phyloP scores from a whole-genome alignment of 257 asterid species.

The Nyctanthes arbortristis region DNA sequence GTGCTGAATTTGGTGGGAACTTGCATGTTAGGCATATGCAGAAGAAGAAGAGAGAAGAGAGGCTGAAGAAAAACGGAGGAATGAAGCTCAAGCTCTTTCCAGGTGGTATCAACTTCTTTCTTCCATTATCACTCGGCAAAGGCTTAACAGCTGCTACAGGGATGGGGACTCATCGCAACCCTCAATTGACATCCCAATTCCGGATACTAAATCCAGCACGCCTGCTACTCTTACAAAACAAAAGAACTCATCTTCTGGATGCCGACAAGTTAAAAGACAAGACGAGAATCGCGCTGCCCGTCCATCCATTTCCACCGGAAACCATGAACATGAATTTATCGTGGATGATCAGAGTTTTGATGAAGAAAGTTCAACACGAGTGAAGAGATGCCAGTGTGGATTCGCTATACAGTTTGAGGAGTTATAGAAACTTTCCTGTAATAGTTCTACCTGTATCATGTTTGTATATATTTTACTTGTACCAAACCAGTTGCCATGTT shows the following conservation, averaged over 20 bases:
- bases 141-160: slow-evolving; percentile 64
- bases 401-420: slow-evolving; percentile 75
- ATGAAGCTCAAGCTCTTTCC: slow-evolving; percentile 70
- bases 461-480: neutral
- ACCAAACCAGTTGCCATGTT: too few species aligned
- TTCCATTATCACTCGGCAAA: slow-evolving; percentile 75
- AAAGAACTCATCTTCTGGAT: slow-evolving; percentile 15
- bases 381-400: slow-evolving; percentile 77
- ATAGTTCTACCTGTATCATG: neutral
- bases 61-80: slow-evolving; percentile 60
- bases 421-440: slow-evolving; percentile 34
- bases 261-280: slow-evolving; percentile 28
- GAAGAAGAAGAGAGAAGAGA: slow-evolving; percentile 88
- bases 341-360: slow-evolving; percentile 47
- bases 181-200: slow-evolving; percentile 28
- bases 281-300: slow-evolving; percentile 17
- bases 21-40: slow-evolving; percentile 58
- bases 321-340: slow-evolving; percentile 62
- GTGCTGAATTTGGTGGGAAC: slow-evolving; percentile 17
- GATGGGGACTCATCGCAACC: slow-evolving; percentile 39
- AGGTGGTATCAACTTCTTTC: slow-evolving; percentile 99
- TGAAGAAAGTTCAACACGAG: slow-evolving; percentile 45
- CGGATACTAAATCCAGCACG: slow-evolving; percentile 21
- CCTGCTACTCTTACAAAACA: slow-evolving; percentile 24
- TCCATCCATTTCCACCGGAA: slow-evolving; percentile 31